Evolutionary conservation across 2,329 filamentous ascomycete species (phyloP).

Genomic region (Trichophyton verrucosum): DNA sequence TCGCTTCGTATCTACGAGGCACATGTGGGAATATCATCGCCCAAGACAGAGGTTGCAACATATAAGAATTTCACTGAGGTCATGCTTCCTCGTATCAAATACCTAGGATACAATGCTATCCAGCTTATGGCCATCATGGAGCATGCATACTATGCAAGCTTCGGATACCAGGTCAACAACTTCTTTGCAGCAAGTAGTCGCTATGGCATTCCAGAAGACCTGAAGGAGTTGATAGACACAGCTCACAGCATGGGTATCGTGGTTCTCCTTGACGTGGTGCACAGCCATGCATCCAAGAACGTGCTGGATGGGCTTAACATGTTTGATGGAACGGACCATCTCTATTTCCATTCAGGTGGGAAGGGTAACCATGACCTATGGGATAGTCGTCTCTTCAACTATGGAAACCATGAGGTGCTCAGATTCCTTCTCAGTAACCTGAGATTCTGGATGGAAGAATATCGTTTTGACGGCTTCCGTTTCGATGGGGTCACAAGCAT

Average conservation of each 20-base stretch:
- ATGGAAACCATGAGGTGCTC: slow-evolving; percentile 84
- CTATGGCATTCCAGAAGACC: slow-evolving; percentile 82
- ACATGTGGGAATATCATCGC: slow-evolving; percentile 94
- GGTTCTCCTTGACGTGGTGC: slow-evolving; percentile 87
- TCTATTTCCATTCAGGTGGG: slow-evolving; percentile 82
- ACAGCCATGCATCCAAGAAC: slow-evolving; percentile 97
- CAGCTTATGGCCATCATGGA: slow-evolving; percentile 99
- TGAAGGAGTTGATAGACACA: slow-evolving; percentile 93
- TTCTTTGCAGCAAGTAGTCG: slow-evolving; percentile 97
- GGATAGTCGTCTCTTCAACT: slow-evolving; percentile 97
- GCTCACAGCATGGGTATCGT: slow-evolving; percentile 84
- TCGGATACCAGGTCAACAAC: slow-evolving; percentile 96
- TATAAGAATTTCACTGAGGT: slow-evolving; percentile 96
- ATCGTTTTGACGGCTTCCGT: slow-evolving; percentile 88
- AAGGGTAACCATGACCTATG: slow-evolving; percentile 85
- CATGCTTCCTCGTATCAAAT: slow-evolving; percentile 81
- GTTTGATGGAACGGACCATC: slow-evolving; percentile 89
- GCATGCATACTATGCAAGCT: slow-evolving; percentile 97
- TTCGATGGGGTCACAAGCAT: slow-evolving; percentile 98
- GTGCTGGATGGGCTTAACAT: slow-evolving; percentile 88
- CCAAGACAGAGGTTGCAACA: slow-evolving; percentile 74
- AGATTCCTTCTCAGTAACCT: slow-evolving; percentile 93
- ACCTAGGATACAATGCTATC: slow-evolving; percentile 90
- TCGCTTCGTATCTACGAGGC: slow-evolving; percentile 94
- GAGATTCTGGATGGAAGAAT: slow-evolving; percentile 98